Percentiles rank a stretch among this genome's conserved stretches.
phyloP scores from a whole-genome alignment of 2,329 filamentous ascomycete species.

The Gliomastix tumulicola region DNA sequence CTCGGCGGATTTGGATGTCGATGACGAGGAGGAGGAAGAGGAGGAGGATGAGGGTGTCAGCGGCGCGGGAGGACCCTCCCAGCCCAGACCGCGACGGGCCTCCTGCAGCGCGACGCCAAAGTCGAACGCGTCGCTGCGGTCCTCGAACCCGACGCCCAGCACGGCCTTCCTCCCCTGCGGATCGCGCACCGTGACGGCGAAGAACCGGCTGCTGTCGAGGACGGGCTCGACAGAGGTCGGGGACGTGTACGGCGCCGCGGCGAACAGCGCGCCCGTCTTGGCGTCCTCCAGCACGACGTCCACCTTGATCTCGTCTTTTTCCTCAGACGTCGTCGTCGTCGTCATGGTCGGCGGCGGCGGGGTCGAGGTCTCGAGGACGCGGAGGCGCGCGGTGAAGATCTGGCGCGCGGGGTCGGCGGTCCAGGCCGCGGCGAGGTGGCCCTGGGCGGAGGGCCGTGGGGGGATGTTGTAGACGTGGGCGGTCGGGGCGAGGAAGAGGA shows the following conservation, averaged over 20 bases:
- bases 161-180: constrained; percentile 69
- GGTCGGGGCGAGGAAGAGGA: constrained; percentile 67
- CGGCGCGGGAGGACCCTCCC: constrained; percentile 32
- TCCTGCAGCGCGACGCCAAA: constrained; percentile 77
- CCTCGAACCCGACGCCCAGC: constrained; percentile 81
- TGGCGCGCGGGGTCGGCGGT: constrained; percentile 63
- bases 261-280: constrained; percentile 67
- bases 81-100: constrained; percentile 61
- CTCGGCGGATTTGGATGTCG: constrained; percentile 27
- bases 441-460: constrained; percentile 68
- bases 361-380: constrained; percentile 67
- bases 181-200: constrained; percentile 74
- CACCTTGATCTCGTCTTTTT: constrained; percentile 44
- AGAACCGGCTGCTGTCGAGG: constrained; percentile 75
- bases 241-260: constrained; percentile 70
- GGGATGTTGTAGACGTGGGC: constrained; percentile 88
- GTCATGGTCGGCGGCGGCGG: constrained; percentile 9
- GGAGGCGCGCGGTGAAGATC: constrained; percentile 80
- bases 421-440: constrained; percentile 73
- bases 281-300: constrained; percentile 77
- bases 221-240: constrained; percentile 66
- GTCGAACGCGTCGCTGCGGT: constrained; percentile 79
- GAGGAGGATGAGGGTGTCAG: too few relatives aligned
- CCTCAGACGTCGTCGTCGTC: constrained; percentile 14
- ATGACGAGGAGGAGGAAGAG: too few relatives aligned